Conservation (phyloP, 202 grass and related monocot species). For the Panicum hallii region DNA sequence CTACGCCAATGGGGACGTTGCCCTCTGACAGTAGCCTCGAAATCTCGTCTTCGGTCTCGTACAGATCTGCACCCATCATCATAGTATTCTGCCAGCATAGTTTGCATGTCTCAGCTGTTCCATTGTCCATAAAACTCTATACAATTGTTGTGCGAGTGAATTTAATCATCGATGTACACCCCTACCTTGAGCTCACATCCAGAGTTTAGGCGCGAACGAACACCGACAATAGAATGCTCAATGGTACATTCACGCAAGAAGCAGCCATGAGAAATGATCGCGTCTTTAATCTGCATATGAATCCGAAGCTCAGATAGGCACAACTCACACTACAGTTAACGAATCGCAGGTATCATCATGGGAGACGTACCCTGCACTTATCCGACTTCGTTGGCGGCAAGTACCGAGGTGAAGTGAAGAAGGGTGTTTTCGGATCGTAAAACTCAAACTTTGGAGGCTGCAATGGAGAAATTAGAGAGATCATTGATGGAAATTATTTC, state of each 20-base stretch:
- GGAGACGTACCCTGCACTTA: conserved; percentile 57
- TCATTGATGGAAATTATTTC: not conserved
- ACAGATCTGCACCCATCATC: conserved; percentile 85
- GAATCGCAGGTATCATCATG: not conserved
- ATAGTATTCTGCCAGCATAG: conserved; percentile 61
- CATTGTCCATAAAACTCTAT: no score
- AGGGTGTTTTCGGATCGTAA: conserved; percentile 75
- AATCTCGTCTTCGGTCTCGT: conserved; percentile 75
- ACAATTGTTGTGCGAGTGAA: no score
- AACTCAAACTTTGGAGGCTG: conserved; percentile 82
- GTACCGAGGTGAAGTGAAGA: conserved; percentile 81
- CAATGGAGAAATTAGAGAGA: not conserved
- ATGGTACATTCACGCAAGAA: conserved; percentile 71
- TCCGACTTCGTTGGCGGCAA: conserved; percentile 71
- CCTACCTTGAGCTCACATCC: conserved; percentile 64
- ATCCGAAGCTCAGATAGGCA: conserved; percentile 9
- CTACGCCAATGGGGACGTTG: conserved; percentile 72
- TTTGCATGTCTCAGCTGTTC: not conserved
- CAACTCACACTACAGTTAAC: not conserved
- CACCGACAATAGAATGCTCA: conserved; percentile 67
- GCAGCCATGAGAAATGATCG: conserved; percentile 76
- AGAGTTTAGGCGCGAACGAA: conserved; percentile 62
- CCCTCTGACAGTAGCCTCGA: conserved; percentile 51
- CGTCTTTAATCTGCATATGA: conserved; percentile 51
- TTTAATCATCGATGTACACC: not conserved